These are phyloP conservation scores for Backusella liffmaniae DNA, from an alignment of 192 early-diverging fungal genomes.

Conservation along the genomic window DNA sequence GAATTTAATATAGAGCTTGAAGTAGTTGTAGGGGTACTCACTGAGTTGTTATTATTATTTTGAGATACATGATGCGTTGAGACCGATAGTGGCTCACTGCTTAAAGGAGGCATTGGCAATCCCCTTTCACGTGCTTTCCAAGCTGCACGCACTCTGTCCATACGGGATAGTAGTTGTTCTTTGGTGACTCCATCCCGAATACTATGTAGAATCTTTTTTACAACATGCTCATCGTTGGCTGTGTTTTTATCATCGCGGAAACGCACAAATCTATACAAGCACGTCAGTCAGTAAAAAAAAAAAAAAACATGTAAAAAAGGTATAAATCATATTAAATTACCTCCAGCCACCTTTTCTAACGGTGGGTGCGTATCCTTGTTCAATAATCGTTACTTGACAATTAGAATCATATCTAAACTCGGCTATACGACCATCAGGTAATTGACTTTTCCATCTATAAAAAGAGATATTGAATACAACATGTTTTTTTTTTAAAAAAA, in stretches of 20 bases:
- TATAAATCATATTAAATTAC: conserved; percentile 14
- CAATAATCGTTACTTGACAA: conserved; percentile 51
- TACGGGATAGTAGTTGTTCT: conserved; percentile 36
- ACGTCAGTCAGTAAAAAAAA: neutral
- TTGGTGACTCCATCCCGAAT: conserved; percentile 52
- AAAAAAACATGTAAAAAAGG: neutral
- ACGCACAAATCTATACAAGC: conserved; percentile 38
- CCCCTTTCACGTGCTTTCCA: conserved; percentile 43
- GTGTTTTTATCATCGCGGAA: conserved; percentile 61
- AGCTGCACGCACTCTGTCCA: conserved; percentile 36
- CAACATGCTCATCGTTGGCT: conserved; percentile 51
- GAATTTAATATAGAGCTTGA: neutral
- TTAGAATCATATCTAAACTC: conserved; percentile 55
- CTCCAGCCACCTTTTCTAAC: conserved; percentile 53
- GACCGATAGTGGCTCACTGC: neutral
- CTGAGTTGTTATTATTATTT: neutral
- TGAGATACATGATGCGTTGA: neutral
- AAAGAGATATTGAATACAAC: neutral
- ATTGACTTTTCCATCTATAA: conserved; percentile 45
- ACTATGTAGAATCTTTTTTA: conserved; percentile 43
- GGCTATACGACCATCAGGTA: conserved; percentile 47
- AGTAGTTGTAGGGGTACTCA: neutral
- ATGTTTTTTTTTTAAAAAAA: neutral
- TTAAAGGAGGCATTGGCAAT: conserved; percentile 14
- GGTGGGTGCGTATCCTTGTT: conserved; percentile 48